Evolutionary conservation across 2,329 filamentous ascomycete genomes (phyloP).

Genomic region (Penicillium sp.): DNA sequence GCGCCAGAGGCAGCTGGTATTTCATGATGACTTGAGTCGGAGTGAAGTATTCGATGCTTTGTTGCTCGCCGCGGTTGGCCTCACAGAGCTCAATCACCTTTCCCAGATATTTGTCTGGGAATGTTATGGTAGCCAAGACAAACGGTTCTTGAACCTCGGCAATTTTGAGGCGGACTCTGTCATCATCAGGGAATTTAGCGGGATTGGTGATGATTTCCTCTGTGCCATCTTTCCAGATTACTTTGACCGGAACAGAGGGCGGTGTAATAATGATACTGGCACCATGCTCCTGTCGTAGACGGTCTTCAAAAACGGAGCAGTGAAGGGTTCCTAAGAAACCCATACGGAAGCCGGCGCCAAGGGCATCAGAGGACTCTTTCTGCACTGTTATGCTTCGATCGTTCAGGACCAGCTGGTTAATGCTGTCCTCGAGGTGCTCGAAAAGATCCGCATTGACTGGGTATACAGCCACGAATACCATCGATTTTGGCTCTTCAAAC

Average conservation of each 20-base stretch:
- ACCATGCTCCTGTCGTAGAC: slow-evolving; percentile 88
- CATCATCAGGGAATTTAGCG: slow-evolving; percentile 77
- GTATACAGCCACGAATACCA: slow-evolving; percentile 98
- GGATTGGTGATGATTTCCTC: slow-evolving; percentile 81
- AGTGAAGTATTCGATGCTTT: slow-evolving; percentile 86
- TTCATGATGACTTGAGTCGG: slow-evolving; percentile 89
- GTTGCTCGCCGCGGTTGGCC: slow-evolving; percentile 78
- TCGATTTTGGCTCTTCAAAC: slow-evolving; percentile 95
- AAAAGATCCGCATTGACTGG: slow-evolving; percentile 89
- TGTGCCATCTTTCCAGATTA: slow-evolving; percentile 72
- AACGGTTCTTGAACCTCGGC: slow-evolving; percentile 67
- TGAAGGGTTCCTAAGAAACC: slow-evolving; percentile 96
- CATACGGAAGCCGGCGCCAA: slow-evolving; percentile 89
- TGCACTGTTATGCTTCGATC: slow-evolving; percentile 90
- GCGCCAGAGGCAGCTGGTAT: slow-evolving; percentile 81
- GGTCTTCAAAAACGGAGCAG: slow-evolving; percentile 98
- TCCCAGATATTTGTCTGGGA: slow-evolving; percentile 91
- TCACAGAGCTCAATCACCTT: slow-evolving; percentile 95
- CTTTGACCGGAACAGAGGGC: slow-evolving; percentile 86
- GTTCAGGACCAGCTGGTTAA: slow-evolving; percentile 88
- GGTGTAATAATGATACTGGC: slow-evolving; percentile 95
- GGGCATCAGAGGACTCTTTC: slow-evolving; percentile 89
- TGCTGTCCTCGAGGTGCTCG: slow-evolving; percentile 83
- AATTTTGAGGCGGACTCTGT: slow-evolving; percentile 53
- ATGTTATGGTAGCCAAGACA: slow-evolving; percentile 77